Base-by-base conservation (phyloP, 2,329 filamentous ascomycete species). In the Lasiodiplodia hormozganensis region DNA sequence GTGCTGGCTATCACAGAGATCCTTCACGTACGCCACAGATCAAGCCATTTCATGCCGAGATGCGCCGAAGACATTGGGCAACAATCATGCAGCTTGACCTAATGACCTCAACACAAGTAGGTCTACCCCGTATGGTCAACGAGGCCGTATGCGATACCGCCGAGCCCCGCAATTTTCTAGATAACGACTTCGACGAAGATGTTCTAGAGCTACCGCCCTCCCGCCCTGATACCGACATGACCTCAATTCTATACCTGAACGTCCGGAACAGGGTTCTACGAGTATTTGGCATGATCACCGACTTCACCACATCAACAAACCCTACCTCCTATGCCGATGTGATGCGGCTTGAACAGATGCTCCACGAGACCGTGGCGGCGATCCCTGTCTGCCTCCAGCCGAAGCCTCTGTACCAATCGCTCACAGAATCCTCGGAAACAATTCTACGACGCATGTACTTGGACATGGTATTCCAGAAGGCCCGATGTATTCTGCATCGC, bases 161-260 rank as follows among this genome's bases (percentile, higher is more conserved):
- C 36, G 73, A 78, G 65, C 82, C 82, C 5, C 73, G 74, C 0
- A 84, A 84, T 70, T 71, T 84, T 1, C 69, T 72, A 0, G 81
- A 84, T 38, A 74, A 77, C 8, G 82, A 84, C 56, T 74, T 84
- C 40, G 69, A 79, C 49, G 78, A 80, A 28, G 71, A 79, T 8
- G 79, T 78, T 56, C 53, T 65, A 12, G 76, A 78, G 38, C 65
- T 78, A 16, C 77, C 77, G 12, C 73, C 73, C 0, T 71, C 76
- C 14, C 70, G 75, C 23, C 73, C 75, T 14, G 75, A 75, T 25
- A 71, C 71, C 18, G 75, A 78, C 16, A 62, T 72, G 11, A 78
- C 76, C 11, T 12, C 58, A 16, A 36, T 62, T 77, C 0, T 77
- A 76, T 60, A 72, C 70, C 2, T 72, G 77, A 12, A 49, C 74